Evolutionary conservation across 768 basidiomycete genomes (phyloP), one percentile per base, ranked within the genome.

Genomic region (Crassisporium funariophilum): DNA sequence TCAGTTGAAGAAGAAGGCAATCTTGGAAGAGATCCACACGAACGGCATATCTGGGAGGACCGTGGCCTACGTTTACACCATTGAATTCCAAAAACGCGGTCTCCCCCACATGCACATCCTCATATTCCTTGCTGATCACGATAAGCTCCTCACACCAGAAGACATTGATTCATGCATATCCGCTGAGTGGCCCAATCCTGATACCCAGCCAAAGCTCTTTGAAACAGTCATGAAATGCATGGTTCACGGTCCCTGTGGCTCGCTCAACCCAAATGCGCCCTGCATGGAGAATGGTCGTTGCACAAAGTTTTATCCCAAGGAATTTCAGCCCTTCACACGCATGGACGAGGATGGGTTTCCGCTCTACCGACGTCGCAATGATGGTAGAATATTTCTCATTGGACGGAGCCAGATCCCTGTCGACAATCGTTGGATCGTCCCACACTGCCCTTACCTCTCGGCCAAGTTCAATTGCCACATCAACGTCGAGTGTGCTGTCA

Each of bases 41-140:
- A n/a, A 70, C 29, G 67, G 67, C 1, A 57, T 74, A 34, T 72
- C 77, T 62, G 76, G 79, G 3, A 9, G 47, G 0, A 44, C 61
- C 2, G 67, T 66, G 16, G 78, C 72, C 1, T 55, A 65, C 25
- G 66, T 80, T 0, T 74, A 75, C 40, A 70, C 70, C 6, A 77
- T 79, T 41, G 74, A 81, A 37, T 79, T 76, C 47, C 77, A 80
- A 56, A 79, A 80, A 47, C 56, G 70, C 5, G 77, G 79, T 4
- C 68, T 81, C 1, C 76, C 75, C 31, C 76, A 81, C 49, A 72
- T 75, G 56, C 81, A 82, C 55, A 53, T 75, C 5, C 53, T 81
- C 1, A 57, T 81, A 34, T 72, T 75, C 46, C 56, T 81, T 1
- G 24, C 62, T 1, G 52, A 45, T 69, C 69, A 38, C 50, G 75